Conservation (phyloP, 2,329 filamentous ascomycete species). For the Calonectria montana region DNA sequence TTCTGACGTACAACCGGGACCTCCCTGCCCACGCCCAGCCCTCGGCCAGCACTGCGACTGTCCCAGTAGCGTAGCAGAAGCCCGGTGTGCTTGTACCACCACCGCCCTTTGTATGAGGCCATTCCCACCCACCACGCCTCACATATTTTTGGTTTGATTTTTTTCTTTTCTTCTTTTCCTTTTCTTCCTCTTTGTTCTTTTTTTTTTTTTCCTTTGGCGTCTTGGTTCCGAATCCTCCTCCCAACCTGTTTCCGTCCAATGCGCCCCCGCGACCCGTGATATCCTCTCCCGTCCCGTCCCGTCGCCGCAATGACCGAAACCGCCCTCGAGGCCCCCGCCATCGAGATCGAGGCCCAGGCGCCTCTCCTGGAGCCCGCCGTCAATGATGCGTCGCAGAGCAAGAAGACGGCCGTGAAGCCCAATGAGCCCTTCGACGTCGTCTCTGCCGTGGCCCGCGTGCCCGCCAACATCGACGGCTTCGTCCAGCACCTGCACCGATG, state of each 20-base stretch:
- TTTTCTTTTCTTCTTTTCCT: background rate
- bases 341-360: constrained; percentile 39
- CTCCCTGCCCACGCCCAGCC: constrained; percentile 28
- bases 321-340: constrained; percentile 35
- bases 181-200: background rate
- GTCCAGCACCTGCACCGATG: constrained; percentile 69
- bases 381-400: constrained; percentile 23
- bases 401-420: background rate
- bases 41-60: constrained; percentile 42
- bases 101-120: constrained; percentile 24
- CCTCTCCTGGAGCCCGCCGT: constrained; percentile 36
- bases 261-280: constrained; percentile 29
- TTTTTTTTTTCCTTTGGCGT: background rate
- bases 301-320: constrained; percentile 41
- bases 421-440: constrained; percentile 26
- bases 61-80: constrained; percentile 3
- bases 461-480: constrained; percentile 59
- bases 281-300: constrained; percentile 2
- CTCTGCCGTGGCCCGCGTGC: constrained; percentile 33
- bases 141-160: background rate
- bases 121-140: constrained; percentile 14
- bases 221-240: background rate
- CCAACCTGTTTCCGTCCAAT: constrained; percentile 1
- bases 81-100: constrained; percentile 8
- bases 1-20: constrained; percentile 19